Evolutionary conservation across 257 asterid species (phyloP).

Genomic region (Euphrasia confusa): DNA sequence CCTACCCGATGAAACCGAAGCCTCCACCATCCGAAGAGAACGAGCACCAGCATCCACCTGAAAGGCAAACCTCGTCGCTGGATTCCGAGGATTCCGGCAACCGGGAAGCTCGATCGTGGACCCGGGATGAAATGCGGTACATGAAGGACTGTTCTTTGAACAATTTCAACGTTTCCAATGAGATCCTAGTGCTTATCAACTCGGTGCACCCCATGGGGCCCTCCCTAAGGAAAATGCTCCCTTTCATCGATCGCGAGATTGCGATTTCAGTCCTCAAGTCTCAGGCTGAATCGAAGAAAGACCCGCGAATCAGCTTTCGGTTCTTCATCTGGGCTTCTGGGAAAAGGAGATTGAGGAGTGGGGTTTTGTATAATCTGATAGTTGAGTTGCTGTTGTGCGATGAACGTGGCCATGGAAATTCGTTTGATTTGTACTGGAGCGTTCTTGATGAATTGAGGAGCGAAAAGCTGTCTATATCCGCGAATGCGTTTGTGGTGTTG

Average conservation of each 20-base stretch:
- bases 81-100: conserved; percentile 8
- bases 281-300: conserved; percentile 29
- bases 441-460: conserved; percentile 52
- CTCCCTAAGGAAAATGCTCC: not conserved
- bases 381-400: conserved; percentile 40
- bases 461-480: conserved; percentile 24
- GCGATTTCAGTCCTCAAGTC: conserved; percentile 40
- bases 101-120: conserved; percentile 40
- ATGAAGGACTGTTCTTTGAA: conserved; percentile 44
- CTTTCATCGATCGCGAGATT: conserved; percentile 30
- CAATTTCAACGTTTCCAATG: not conserved
- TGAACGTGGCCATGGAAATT: conserved; percentile 17
- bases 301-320: conserved; percentile 36
- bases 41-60: conserved; percentile 21
- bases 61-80: conserved; percentile 15
- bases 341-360: conserved; percentile 26
- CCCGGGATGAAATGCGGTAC: conserved; percentile 73
- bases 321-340: conserved; percentile 39
- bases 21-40: conserved; percentile 36
- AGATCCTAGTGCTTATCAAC: not conserved
- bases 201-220: not conserved
- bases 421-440: conserved; percentile 62
- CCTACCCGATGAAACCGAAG: conserved; percentile 51
- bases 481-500: conserved; percentile 59
- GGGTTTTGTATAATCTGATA: conserved; percentile 30